phyloP scores from a whole-genome alignment of 768 basidiomycete species.

The Mycena crocata region DNA sequence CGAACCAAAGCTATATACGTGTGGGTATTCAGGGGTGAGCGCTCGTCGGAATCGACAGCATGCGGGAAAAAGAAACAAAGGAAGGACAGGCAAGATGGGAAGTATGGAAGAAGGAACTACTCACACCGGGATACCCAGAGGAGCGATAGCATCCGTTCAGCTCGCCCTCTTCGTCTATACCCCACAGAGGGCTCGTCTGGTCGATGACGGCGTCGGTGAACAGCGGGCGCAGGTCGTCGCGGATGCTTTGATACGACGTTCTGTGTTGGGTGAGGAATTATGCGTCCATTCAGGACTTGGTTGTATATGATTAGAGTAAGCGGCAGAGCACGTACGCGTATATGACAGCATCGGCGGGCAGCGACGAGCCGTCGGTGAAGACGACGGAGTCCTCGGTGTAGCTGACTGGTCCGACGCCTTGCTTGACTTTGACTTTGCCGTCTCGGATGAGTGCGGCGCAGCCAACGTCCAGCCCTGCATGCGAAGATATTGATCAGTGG shows the following conservation, averaged over 20 bases:
- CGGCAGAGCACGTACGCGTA: slow-evolving; percentile 51
- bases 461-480: slow-evolving; percentile 55
- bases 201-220: slow-evolving; percentile 44
- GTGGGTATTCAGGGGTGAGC: background rate
- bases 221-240: slow-evolving; percentile 34
- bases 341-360: slow-evolving; percentile 58
- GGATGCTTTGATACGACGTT: slow-evolving; percentile 43
- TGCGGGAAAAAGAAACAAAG: too few relatives aligned
- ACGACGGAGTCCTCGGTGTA: slow-evolving; percentile 48
- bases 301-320: too few relatives aligned
- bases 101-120: slow-evolving; percentile 6
- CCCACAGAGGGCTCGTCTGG: slow-evolving; percentile 39
- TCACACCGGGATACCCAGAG: slow-evolving; percentile 46
- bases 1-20: slow-evolving; percentile 42
- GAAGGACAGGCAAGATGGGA: too few relatives aligned
- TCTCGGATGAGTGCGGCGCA: slow-evolving; percentile 61
- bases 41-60: too few relatives aligned
- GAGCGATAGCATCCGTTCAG: slow-evolving; percentile 41
- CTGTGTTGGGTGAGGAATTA: slow-evolving; percentile 9
- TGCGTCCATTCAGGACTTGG: too few relatives aligned
- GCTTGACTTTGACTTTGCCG: slow-evolving; percentile 69
- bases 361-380: slow-evolving; percentile 52
- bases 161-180: slow-evolving; percentile 47
- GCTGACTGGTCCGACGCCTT: slow-evolving; percentile 54
- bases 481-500: background rate